Percentiles rank a stretch among this genome's conserved stretches.
Evolutionary conservation across 371 early-diverging fungal species (phyloP).

Genomic region (Thermomucor indicae-seudaticae): DNA sequence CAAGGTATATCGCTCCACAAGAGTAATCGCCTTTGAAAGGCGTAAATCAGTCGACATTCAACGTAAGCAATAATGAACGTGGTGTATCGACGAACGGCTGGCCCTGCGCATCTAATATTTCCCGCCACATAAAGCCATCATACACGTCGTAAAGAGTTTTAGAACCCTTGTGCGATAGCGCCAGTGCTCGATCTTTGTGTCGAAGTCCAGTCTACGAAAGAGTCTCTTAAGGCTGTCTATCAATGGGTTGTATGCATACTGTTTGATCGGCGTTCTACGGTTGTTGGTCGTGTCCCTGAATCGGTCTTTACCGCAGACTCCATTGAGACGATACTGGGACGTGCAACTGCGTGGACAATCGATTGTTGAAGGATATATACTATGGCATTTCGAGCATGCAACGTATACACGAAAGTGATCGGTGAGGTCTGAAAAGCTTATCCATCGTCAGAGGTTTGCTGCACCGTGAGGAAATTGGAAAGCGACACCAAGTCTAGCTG

Average conservation of each 20-base stretch:
- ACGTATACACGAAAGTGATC: neutral
- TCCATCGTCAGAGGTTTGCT: neutral
- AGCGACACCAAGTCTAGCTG: neutral
- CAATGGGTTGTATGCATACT: neutral
- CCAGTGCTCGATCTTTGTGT: constrained; percentile 4
- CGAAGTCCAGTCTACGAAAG: neutral
- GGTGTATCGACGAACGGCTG: neutral
- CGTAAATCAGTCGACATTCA: constrained; percentile 15
- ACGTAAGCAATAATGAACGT: constrained; percentile 1
- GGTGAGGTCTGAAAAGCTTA: neutral
- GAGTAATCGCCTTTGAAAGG: neutral
- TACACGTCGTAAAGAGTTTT: neutral
- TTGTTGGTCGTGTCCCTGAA: neutral
- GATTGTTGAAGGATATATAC: neutral
- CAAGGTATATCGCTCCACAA: constrained; percentile 7
- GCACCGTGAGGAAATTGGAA: neutral
- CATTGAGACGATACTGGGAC: neutral
- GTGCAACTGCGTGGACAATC: neutral
- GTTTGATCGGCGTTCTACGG: neutral
- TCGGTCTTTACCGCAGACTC: neutral
- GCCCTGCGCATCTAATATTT: neutral
- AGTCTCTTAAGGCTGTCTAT: neutral
- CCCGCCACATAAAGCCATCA: neutral
- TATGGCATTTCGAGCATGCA: neutral
- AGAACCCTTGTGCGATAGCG: neutral